Conservation (phyloP, 306 rosid species). For the Quercus parvula region DNA sequence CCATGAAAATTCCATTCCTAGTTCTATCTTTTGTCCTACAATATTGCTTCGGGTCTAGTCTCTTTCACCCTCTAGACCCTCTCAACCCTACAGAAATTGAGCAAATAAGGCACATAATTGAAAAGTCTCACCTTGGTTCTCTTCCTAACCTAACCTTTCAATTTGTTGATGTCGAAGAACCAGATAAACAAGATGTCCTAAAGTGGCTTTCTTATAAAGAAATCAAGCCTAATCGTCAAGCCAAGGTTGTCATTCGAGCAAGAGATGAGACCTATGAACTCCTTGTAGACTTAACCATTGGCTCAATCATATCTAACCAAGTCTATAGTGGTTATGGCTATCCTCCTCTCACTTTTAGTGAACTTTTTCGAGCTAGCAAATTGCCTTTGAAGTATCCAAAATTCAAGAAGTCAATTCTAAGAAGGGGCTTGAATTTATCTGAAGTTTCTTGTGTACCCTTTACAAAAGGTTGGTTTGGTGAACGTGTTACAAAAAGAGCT, state of each 20-base stretch:
- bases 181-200: constrained; percentile 63
- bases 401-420: constrained; percentile 50
- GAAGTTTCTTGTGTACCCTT: constrained; percentile 80
- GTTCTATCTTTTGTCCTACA: constrained; percentile 33
- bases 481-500: constrained; percentile 47
- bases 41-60: constrained; percentile 18
- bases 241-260: constrained; percentile 64
- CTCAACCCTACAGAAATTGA: constrained; percentile 58
- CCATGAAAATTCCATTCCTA: constrained; percentile 41
- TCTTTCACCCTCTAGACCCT: constrained; percentile 79
- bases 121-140: constrained; percentile 51
- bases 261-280: constrained; percentile 58
- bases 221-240: constrained; percentile 42
- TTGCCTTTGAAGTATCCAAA: constrained; percentile 57
- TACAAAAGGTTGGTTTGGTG: constrained; percentile 83
- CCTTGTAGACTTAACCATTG: constrained; percentile 47
- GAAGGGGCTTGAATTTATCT: constrained; percentile 62
- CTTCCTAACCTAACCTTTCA: constrained; percentile 69
- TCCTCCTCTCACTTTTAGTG: constrained; percentile 66
- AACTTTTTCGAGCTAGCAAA: constrained; percentile 63
- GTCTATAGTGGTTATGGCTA: constrained; percentile 65
- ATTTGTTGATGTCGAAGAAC: constrained; percentile 70
- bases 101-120: constrained; percentile 44
- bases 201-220: constrained; percentile 49
- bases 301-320: constrained; percentile 46